Evolutionary conservation across 305 asterid species (phyloP).

Genomic region (Petunia hybrid): DNA sequence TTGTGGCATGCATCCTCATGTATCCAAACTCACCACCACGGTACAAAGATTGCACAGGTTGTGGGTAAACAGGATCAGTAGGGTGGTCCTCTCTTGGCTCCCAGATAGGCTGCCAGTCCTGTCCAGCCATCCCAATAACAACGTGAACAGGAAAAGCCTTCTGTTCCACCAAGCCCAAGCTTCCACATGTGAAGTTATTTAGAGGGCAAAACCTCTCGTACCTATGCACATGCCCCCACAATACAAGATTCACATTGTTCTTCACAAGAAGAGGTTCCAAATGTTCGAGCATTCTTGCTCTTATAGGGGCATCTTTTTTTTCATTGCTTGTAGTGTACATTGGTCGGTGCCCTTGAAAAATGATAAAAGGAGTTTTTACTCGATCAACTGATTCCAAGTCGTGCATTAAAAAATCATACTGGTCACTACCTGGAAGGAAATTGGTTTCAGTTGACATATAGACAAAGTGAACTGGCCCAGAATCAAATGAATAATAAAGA

Average conservation of each 20-base stretch:
- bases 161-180: slow-evolving; percentile 49
- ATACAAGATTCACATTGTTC: slow-evolving; percentile 74
- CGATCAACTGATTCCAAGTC: slow-evolving; percentile 54
- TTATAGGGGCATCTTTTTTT: slow-evolving; percentile 64
- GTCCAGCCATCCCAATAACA: slow-evolving; percentile 96
- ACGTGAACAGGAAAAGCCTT: slow-evolving; percentile 68
- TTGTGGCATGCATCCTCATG: slow-evolving; percentile 61
- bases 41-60: slow-evolving; percentile 70
- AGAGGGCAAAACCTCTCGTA: slow-evolving; percentile 89
- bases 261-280: slow-evolving; percentile 78
- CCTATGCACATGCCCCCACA: slow-evolving; percentile 95
- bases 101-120: slow-evolving; percentile 92
- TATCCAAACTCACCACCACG: slow-evolving; percentile 89
- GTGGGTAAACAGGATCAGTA: slow-evolving; percentile 70
- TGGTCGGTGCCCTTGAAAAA: slow-evolving; percentile 97
- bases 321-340: slow-evolving; percentile 90
- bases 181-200: slow-evolving; percentile 83
- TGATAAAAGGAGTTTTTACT: slow-evolving; percentile 61
- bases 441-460: slow-evolving; percentile 58
- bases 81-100: slow-evolving; percentile 73
- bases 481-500: slow-evolving; percentile 79
- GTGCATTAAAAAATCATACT: slow-evolving; percentile 52
- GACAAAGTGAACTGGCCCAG: slow-evolving; percentile 53
- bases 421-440: slow-evolving; percentile 52
- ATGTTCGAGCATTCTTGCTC: slow-evolving; percentile 58